These are phyloP conservation scores for Xylaria sp. DNA, from an alignment of 2,329 filamentous ascomycete species.

Conservation along the genomic window DNA sequence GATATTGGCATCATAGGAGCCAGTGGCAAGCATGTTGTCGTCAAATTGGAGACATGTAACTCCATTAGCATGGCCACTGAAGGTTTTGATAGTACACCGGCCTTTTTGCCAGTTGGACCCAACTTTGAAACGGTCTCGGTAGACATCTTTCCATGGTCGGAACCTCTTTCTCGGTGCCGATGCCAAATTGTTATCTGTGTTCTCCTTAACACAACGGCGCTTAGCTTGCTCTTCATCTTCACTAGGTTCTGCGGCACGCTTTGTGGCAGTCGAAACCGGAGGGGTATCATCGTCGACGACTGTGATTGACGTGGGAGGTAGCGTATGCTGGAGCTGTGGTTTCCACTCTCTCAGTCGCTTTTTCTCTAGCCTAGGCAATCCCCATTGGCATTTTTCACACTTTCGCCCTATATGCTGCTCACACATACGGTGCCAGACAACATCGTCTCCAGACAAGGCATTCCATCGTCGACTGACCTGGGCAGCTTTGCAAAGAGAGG, in stretches of 20 bases:
- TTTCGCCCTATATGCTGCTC: conserved; percentile 87
- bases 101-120: conserved; percentile 98
- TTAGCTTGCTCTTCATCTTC: conserved; percentile 49
- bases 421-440: conserved; percentile 98
- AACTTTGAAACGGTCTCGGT: conserved; percentile 93
- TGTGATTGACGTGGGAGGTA: conserved; percentile 31
- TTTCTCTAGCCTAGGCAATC: conserved; percentile 86
- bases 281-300: conserved; percentile 23
- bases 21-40: conserved; percentile 90
- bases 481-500: conserved; percentile 93
- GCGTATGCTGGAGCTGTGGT: conserved; percentile 74
- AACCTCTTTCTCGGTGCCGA: conserved; percentile 61
- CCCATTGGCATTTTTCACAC: conserved; percentile 94
- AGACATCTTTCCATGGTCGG: conserved; percentile 95
- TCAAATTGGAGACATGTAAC: conserved; percentile 78
- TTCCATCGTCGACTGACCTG: conserved; percentile 93
- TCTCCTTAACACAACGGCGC: conserved; percentile 50
- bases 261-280: conserved; percentile 44
- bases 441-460: conserved; percentile 91
- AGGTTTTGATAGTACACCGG: conserved; percentile 83
- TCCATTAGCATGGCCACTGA: conserved; percentile 89
- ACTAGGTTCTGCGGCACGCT: conserved; percentile 50
- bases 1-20: conserved; percentile 93
- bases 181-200: conserved; percentile 36
- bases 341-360: conserved; percentile 89